Evolutionary conservation across 202 grass and related monocot species (phyloP).

Genomic region (Setaria viridis): DNA sequence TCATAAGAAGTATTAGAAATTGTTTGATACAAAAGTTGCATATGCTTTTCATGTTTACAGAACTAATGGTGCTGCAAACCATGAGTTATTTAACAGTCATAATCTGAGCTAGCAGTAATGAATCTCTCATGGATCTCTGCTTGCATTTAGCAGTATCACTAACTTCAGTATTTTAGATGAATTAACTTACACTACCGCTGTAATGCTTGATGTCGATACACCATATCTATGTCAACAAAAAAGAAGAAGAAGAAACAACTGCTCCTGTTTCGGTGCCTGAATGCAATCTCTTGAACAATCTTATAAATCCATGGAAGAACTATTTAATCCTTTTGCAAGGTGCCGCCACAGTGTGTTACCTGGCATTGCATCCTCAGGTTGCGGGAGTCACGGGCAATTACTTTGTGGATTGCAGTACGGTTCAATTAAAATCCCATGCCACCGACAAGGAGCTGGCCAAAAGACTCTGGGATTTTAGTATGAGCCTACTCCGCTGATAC

Average conservation of each 20-base stretch:
- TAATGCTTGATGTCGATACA: too few relatives aligned
- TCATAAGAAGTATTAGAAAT: not conserved
- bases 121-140: not conserved
- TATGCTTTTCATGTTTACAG: not conserved
- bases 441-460: conserved; percentile 14
- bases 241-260: too few relatives aligned
- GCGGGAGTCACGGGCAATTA: conserved; percentile 42
- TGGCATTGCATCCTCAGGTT: conserved; percentile 55
- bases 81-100: not conserved
- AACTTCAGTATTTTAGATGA: not conserved
- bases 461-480: conserved; percentile 51
- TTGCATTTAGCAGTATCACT: not conserved
- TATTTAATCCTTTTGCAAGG: conserved; percentile 33
- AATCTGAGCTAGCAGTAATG: not conserved
- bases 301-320: not conserved
- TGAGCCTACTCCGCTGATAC: conserved; percentile 11
- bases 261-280: not conserved
- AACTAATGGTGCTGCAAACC: not conserved
- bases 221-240: too few relatives aligned
- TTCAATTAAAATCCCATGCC: not conserved
- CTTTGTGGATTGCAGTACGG: conserved; percentile 33
- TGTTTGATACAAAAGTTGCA: not conserved
- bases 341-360: conserved; percentile 47
- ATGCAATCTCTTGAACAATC: not conserved
- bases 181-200: too few relatives aligned